phyloP scores from a whole-genome alignment of 768 basidiomycete genomes.

The Tricholoma sp. region DNA sequence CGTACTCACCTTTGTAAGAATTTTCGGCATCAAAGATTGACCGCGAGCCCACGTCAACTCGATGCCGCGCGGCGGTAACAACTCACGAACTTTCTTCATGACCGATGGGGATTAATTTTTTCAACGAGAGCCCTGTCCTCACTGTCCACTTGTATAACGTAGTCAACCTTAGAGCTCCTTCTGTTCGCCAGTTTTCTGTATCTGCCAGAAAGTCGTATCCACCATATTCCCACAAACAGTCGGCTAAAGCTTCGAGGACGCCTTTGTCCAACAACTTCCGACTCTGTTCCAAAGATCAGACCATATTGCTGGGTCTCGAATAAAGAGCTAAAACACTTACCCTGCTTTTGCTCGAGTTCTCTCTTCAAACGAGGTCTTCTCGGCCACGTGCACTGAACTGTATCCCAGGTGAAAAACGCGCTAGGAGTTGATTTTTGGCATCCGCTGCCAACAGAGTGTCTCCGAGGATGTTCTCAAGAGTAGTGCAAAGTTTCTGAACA shows the following conservation, averaged over 20 bases:
- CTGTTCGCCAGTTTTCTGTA: conserved; percentile 7
- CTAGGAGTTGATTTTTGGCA: conserved; percentile 9
- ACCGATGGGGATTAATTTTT: too few species aligned
- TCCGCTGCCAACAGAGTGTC: conserved; percentile 8
- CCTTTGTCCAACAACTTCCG: background rate
- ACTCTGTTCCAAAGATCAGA: conserved; percentile 5
- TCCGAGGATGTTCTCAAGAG: too few species aligned
- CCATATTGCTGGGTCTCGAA: conserved; percentile 6
- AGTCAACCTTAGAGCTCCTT: conserved; percentile 13
- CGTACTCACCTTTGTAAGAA: too few species aligned
- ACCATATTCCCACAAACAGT: background rate
- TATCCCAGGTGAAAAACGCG: conserved; percentile 11
- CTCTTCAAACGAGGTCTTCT: conserved; percentile 6
- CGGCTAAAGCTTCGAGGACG: background rate
- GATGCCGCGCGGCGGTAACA: too few species aligned
- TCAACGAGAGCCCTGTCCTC: conserved; percentile 8
- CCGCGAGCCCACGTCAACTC: too few species aligned
- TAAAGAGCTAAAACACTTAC: conserved; percentile 5
- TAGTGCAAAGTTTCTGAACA: too few species aligned
- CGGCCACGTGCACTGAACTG: background rate
- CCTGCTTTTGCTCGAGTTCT: conserved; percentile 10
- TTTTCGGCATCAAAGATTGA: too few species aligned
- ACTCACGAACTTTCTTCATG: too few species aligned
- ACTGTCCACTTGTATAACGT: conserved; percentile 8
- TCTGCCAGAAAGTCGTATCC: background rate